Evolutionary conservation across 1,284 basidiomycete genomes (phyloP), one percentile per base, ranked within the genome.

Genomic region (Ceratobasidium sp.): DNA sequence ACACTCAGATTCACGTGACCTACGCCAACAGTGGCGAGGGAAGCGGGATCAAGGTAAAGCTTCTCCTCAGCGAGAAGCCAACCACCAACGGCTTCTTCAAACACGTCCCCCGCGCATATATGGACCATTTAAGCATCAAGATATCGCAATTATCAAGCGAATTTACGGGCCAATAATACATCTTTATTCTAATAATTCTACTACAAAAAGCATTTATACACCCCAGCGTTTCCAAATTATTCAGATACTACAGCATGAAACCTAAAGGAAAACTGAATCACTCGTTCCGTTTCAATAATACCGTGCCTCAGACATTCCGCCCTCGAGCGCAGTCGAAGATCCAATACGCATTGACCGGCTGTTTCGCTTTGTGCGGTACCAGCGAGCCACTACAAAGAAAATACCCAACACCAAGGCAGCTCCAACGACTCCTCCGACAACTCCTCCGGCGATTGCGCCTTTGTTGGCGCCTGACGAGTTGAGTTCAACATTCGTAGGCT

Each of bases 351-450:
- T 14, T 1, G 27, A 14, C 11, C 54, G 54, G 19, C 31, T 16
- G 13, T 34, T 31, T 34, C 54, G 54, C 16, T 34, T 31, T 4
- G 31, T 29, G 34, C 54, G 54, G 31, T 58, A 58, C 29, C 27
- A 34, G 29, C 54, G 54, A 58, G 34, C 31, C 16, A 58, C 19
- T 4, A 37, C 31, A 16, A 58, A n/a, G 1, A 58, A 16, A 14
- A 19, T 29, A 1, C 11, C 31, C 54, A 58, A 14, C 4, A 58
- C 2, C 54, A 58, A 37, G 1, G 29, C 27, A 19, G 16, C 1
- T 37, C 54, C 54, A 58, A 58, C 29, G 19, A 58, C 31, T 31
- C 54, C 54, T n/a, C 54, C 54, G 19, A 58, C 29, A 16, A 58
- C 54, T 34, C 54, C 54, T 16, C 54, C 54, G 19, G 54, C 31